phyloP scores from a whole-genome alignment of 2,329 filamentous ascomycete species.

The Mycosphaerella sp. region DNA sequence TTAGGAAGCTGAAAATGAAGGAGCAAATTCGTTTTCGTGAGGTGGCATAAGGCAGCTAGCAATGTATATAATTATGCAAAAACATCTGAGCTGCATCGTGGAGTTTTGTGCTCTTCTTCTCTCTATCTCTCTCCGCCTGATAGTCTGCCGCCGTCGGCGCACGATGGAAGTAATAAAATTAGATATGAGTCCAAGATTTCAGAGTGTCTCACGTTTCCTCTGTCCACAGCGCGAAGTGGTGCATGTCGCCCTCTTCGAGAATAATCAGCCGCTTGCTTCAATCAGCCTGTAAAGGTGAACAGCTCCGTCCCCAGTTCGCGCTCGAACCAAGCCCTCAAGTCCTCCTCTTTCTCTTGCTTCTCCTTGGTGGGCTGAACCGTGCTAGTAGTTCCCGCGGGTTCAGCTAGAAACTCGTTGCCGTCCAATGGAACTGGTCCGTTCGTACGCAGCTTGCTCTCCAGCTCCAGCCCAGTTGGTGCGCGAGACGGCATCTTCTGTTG shows the following conservation, averaged over 20 bases:
- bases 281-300: constrained; percentile 24
- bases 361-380: background rate
- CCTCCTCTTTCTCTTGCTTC: constrained; percentile 10
- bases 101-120: background rate
- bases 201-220: too few relatives aligned
- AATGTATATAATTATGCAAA: background rate
- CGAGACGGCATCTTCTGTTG: background rate
- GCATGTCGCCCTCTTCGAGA: too few relatives aligned
- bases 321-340: constrained; percentile 25
- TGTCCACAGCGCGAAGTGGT: too few relatives aligned
- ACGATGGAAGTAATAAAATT: too few relatives aligned
- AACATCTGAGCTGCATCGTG: background rate
- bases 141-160: too few relatives aligned
- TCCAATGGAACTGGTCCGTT: background rate
- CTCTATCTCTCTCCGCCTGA: too few relatives aligned
- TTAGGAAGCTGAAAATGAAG: background rate
- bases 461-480: background rate
- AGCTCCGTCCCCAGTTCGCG: constrained; percentile 27
- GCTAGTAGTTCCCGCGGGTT: background rate
- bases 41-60: background rate
- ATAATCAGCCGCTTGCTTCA: too few relatives aligned
- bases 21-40: background rate
- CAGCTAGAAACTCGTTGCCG: constrained; percentile 3
- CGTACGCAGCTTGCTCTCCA: background rate
- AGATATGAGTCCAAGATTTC: too few relatives aligned